Base-by-base conservation (phyloP, 2,329 filamentous ascomycete genomes). In the Aspergillus eucalypticola region DNA sequence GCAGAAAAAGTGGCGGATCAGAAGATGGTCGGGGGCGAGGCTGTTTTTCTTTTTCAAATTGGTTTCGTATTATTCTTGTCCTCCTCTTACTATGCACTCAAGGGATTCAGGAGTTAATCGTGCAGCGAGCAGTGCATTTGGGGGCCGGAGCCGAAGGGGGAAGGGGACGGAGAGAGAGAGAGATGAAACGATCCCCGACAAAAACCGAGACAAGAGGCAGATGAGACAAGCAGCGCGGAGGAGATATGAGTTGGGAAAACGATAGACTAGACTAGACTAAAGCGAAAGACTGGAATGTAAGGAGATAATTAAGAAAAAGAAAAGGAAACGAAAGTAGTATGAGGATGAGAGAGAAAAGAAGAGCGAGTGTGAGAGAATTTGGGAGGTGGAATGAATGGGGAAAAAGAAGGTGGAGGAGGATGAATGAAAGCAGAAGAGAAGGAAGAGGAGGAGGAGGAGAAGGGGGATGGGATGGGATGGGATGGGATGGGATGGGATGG, bases 181-280 rank as follows among this genome's bases (percentile, higher is more conserved):
- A 67, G 58, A 60, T 60, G 58, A 62, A 38, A 62, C 23, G 41
- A 61, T 44, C 53, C 60, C 54, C 59, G 59, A 59, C 29, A 50
- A 57, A 38, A 54, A 64, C 32, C 32, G 32, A 59, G 60, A 44
- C 49, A 62, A 66, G 51, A 61, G 60, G 56, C 58, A 60, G 32
- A 57, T 46, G 54, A 63, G 53, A 58, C 53, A 50, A 50, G 58
- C 49, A 55, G 54, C 39, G 56, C 64, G 50, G 60, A 62, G 54
- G 54, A 58, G 61, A 59, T 55, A 27, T 27, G 8, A 1, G 27
- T 10, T 29, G 27, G 27, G 60, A 56, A 56, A 61, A 53, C 39
- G 58, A 62, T 56, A 39, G 52, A 65, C 49, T 32, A 35, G 35
- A 52, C 32, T 35, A 17, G 41, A 44, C 19, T 48, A 46, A 44